Evolutionary conservation across 176 grass and related monocot genomes (phyloP), one percentile per base, ranked within the genome.

Genomic region (Phoenix dactylifera): DNA sequence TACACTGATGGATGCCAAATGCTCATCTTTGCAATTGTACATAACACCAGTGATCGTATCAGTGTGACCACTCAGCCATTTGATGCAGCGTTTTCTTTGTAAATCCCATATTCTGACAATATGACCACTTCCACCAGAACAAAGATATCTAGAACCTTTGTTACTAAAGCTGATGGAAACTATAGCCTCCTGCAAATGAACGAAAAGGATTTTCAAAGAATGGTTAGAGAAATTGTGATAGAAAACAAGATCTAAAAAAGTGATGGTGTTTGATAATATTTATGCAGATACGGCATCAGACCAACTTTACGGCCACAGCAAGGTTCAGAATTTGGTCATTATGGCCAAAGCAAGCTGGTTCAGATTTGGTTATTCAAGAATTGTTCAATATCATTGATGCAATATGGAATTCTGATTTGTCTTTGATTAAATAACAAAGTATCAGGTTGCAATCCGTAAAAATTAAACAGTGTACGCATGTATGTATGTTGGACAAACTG

Each of bases 1-100:
- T 70, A 91, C 68, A 60, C 81, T 98, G 61, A 98, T 88, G 6
- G 93, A 98, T 82, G 93, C 93, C 69, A 98, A 70, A 77, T 98
- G 87, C 65, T 98, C 93, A 73, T 98, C 93, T 65, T 90, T 86
- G 70, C 78, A 92, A 65, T 98, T 98, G 73, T 98, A 98, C 84
- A 92, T 85, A 55, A 98, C 93, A 15, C 93, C 87, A 30, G 87
- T 98, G 62, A 98, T 92, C 17, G 81, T 85, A 56, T 91, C 93
- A 26, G 87, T 82, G 63, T 98, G 61, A 49, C 61, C 61, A 49
- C 61, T 63, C 61, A 63, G 49, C 61, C 61, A 50, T 63, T 63
- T 63, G 30, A 63, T 49, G 39, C 61, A 63, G 6, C 61, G 30
- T 50, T 63, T 63, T 39, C 61, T 63, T 39, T 63, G 61, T 50